phyloP scores from a whole-genome alignment of 148 eudicot genomes.

The Rhododendron williamsianum region DNA sequence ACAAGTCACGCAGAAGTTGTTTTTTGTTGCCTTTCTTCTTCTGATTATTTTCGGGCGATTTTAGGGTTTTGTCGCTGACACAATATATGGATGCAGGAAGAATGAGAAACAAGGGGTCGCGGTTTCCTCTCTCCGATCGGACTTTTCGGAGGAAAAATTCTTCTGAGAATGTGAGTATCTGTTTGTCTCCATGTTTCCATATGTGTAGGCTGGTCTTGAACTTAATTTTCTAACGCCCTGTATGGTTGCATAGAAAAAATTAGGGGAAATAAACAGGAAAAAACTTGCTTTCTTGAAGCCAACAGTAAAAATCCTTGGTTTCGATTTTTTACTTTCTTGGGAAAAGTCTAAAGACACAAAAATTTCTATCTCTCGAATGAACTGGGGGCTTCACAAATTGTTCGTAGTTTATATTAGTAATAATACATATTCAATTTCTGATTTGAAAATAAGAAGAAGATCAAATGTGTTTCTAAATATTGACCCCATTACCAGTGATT shows the following conservation, averaged over 20 bases:
- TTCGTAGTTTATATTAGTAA: too few species aligned
- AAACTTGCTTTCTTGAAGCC: background rate
- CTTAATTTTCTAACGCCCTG: background rate
- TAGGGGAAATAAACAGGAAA: background rate
- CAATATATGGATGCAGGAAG: slow-evolving; percentile 8
- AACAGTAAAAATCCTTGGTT: background rate
- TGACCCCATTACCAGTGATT: too few species aligned
- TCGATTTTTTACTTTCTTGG: background rate
- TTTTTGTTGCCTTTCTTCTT: background rate
- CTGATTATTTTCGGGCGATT: background rate
- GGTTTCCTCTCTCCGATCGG: slow-evolving; percentile 9
- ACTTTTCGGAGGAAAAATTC: background rate
- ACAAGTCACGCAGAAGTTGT: background rate
- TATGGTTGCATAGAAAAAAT: background rate
- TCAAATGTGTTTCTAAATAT: too few species aligned
- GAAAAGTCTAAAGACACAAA: too few species aligned
- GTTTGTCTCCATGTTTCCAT: background rate
- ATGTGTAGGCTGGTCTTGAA: background rate
- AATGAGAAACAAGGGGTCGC: background rate
- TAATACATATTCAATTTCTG: too few species aligned
- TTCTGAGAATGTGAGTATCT: slow-evolving; percentile 8
- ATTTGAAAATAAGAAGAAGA: too few species aligned
- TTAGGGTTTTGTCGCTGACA: background rate
- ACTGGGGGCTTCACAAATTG: too few species aligned
- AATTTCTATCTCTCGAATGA: too few species aligned